Conservation (phyloP, 305 asterid genomes). For the Andrographis paniculata region DNA sequence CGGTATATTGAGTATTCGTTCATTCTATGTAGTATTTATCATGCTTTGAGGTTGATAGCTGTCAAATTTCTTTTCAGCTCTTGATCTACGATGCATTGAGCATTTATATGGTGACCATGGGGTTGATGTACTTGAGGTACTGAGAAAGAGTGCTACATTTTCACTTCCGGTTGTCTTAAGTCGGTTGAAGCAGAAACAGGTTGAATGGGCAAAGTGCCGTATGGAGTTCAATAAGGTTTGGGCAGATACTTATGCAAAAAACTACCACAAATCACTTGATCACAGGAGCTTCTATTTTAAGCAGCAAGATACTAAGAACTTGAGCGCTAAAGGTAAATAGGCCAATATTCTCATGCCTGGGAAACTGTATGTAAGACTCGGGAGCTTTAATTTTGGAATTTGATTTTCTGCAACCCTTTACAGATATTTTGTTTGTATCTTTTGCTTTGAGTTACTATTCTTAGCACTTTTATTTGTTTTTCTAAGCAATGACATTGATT, state of each 20-base stretch:
- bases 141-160: constrained; percentile 69
- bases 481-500: too few relatives aligned
- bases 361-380: too few relatives aligned
- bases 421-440: too few relatives aligned
- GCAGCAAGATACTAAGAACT: constrained; percentile 91
- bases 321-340: constrained; percentile 85
- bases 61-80: constrained; percentile 39
- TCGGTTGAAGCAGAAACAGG: constrained; percentile 93
- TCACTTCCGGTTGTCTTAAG: constrained; percentile 83
- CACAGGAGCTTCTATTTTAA: constrained; percentile 94
- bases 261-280: constrained; percentile 93
- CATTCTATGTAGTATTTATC: not conserved
- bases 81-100: constrained; percentile 85
- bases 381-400: too few relatives aligned
- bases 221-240: constrained; percentile 85
- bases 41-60: constrained; percentile 13
- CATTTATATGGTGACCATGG: constrained; percentile 96
- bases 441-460: too few relatives aligned
- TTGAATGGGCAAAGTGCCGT: constrained; percentile 92
- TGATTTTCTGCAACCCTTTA: too few relatives aligned
- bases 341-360: constrained; percentile 14
- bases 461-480: too few relatives aligned
- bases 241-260: constrained; percentile 88
- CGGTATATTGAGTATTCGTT: constrained; percentile 29
- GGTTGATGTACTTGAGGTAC: constrained; percentile 85